phyloP scores from a whole-genome alignment of 2,329 filamentous ascomycete species.

The Epichloe sp. region DNA sequence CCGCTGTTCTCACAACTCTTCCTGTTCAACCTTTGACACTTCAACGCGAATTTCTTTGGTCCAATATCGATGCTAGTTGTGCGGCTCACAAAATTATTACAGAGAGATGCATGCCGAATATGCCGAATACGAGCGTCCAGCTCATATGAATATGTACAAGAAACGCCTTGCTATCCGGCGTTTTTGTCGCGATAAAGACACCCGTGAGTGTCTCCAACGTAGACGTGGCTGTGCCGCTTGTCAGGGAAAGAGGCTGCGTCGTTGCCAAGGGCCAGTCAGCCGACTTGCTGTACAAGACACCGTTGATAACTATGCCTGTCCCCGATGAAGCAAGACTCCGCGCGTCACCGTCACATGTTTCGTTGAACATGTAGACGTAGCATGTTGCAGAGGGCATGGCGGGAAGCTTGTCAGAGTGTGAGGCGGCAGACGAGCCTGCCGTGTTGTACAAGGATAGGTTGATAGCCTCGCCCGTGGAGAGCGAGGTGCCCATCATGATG shows the following conservation, averaged over 20 bases:
- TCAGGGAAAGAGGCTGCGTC: constrained; percentile 10
- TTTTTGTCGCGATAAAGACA: constrained; percentile 22
- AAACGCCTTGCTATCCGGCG: constrained; percentile 9
- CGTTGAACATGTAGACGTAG: constrained; percentile 39
- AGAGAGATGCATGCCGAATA: neutral
- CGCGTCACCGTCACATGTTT: constrained; percentile 38
- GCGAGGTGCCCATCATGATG: constrained; percentile 40
- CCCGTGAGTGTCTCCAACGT: constrained; percentile 17
- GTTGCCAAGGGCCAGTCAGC: constrained; percentile 29
- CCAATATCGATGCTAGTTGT: neutral
- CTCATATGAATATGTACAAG: neutral
- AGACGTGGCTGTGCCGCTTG: constrained; percentile 8
- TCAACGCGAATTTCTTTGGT: neutral
- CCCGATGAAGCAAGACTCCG: constrained; percentile 34
- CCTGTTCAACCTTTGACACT: neutral
- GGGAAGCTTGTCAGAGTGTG: constrained; percentile 39
- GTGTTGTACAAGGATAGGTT: constrained; percentile 41
- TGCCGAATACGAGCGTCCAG: neutral
- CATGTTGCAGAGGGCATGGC: constrained; percentile 39
- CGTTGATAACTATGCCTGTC: constrained; percentile 45
- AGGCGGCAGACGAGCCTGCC: constrained; percentile 37
- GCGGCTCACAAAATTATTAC: neutral
- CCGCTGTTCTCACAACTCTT: too few relatives aligned
- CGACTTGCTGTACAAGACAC: constrained; percentile 35
- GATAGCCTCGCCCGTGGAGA: constrained; percentile 41